Evolutionary conservation across 2,329 filamentous ascomycete genomes (phyloP).

Genomic region (Trichoderma arundinaceum): DNA sequence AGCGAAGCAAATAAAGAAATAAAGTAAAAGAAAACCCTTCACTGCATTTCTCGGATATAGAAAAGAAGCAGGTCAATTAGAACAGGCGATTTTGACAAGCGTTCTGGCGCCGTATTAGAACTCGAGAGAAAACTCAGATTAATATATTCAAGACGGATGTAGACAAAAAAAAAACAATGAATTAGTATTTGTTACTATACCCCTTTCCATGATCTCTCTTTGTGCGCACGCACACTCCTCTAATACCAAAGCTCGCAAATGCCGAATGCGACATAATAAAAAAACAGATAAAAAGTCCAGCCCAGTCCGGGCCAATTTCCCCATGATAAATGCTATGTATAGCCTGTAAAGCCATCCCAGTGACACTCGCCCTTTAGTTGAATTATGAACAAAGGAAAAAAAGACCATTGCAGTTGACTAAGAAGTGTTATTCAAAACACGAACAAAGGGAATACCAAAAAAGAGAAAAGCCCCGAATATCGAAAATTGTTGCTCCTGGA

Average conservation of each 20-base stretch:
- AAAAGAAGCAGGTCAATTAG: not conserved
- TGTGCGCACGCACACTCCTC: not conserved
- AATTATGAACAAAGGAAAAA: slow-evolving; percentile 19
- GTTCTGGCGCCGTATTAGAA: not conserved
- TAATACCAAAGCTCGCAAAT: slow-evolving; percentile 1
- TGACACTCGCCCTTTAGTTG: not conserved
- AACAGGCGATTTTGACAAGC: slow-evolving; percentile 4
- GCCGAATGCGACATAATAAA: slow-evolving; percentile 3
- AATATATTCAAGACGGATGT: slow-evolving; percentile 17
- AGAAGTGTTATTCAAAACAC: slow-evolving; percentile 7
- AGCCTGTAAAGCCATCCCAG: not conserved
- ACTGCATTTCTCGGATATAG: not conserved
- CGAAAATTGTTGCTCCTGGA: slow-evolving; percentile 7
- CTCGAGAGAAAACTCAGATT: not conserved
- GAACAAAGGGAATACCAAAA: slow-evolving; percentile 5
- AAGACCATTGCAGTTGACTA: slow-evolving; percentile 1
- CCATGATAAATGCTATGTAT: not conserved
- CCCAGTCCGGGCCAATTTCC: not conserved
- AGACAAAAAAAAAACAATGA: not conserved
- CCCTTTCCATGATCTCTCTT: slow-evolving; percentile 3
- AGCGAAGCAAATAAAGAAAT: slow-evolving; percentile 80
- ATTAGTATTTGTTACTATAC: slow-evolving; percentile 15
- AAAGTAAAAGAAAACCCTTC: not conserved
- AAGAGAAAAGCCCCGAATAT: slow-evolving; percentile 16
- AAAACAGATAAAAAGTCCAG: not conserved